phyloP scores from a whole-genome alignment of 257 asterid species.

The Euphrasia confusa region DNA sequence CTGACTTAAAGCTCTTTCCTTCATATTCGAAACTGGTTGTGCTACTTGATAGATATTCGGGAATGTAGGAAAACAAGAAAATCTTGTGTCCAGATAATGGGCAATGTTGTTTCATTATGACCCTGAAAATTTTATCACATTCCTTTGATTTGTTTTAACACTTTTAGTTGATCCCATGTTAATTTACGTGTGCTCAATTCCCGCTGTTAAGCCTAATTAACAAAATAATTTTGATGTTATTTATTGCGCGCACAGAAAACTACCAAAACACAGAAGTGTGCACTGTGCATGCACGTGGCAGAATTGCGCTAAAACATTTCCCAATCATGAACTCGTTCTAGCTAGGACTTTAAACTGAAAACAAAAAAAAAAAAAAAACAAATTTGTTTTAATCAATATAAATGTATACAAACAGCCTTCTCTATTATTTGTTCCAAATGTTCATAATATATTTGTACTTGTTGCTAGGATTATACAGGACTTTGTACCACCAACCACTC shows the following conservation, averaged over 20 bases:
- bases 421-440: background rate
- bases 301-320: background rate
- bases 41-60: too few relatives aligned
- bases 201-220: background rate
- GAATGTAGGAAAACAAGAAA: background rate
- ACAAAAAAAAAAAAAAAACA: too few relatives aligned
- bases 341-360: too few relatives aligned
- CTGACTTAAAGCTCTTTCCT: background rate
- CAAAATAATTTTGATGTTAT: too few relatives aligned
- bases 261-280: background rate
- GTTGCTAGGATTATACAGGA: background rate
- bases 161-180: background rate
- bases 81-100: background rate
- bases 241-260: background rate
- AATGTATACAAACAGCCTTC: too few relatives aligned
- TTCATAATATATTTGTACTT: background rate
- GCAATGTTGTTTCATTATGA: too few relatives aligned
- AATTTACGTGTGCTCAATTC: background rate
- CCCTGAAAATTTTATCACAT: background rate
- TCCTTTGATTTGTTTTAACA: background rate
- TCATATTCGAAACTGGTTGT: background rate
- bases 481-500: background rate
- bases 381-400: too few relatives aligned
- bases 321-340: too few relatives aligned
- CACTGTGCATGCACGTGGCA: background rate